Evolutionary conservation across 768 basidiomycete species (phyloP), one percentile per base, ranked within the genome.

Genomic region (Amanita subjunquillea): DNA sequence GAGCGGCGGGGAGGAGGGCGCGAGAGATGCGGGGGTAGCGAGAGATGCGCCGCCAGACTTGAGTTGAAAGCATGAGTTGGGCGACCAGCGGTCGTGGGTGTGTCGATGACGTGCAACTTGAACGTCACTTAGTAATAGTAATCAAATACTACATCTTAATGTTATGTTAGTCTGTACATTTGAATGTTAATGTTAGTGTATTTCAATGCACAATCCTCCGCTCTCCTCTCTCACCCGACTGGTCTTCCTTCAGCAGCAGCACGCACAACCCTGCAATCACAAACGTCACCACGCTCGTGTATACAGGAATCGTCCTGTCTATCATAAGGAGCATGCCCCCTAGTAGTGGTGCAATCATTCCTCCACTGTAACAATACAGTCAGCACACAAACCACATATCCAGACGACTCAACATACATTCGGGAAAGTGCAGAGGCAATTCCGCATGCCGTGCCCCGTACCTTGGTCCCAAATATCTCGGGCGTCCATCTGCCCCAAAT

Each of bases 361-460:
- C 91, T 6, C 90, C 87, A 65, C 90, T 92, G 68, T 4, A 58
- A 9, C 22, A 50, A 27, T 15, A 27, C 7, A 39, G 59, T 47
- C 39, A 46, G 32, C 25, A 36, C 20, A 32, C 58, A 12, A 53
- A 45, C 27, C 49, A 23, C 4, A 20, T 9, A 22, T 32, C 40
- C 48, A 36, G 13, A 34, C 38, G 34, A 41, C 49, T 23, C 41
- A 20, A 72, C 84, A 48, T 61, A 91, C 84, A 93, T 81, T 65
- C 92, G 75, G 2, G 87, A 91, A 1, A 94, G 66, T 8, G 90
- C 91, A 3, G 88, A 90, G 0, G 91, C 91, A 49, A 88, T 85
- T 0, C 91, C 91, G 60, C 87, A 85, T 0, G 91, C 92, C 0
- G 91, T 91, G 25, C 92, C 91, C 45, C 91, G 80, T 2, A 92